Evolutionary conservation across 129 eudicot species (phyloP).

Genomic region (Sambucus nigra): DNA sequence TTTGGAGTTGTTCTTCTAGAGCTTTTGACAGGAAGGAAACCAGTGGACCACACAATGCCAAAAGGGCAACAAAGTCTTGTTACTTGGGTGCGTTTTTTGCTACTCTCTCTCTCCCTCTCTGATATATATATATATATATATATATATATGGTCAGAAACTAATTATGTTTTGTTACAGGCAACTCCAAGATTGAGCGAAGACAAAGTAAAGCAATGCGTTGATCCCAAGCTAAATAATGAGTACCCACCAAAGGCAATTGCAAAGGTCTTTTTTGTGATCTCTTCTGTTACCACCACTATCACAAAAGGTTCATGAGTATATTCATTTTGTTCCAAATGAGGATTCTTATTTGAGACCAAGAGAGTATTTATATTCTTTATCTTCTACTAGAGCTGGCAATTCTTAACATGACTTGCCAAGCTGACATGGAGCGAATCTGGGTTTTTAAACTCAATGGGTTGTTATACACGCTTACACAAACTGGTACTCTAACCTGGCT

Average conservation of each 20-base stretch:
- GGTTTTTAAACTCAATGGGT: too few relatives aligned
- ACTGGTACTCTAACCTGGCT: too few relatives aligned
- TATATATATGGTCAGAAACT: background rate
- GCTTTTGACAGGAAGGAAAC: conserved; percentile 79
- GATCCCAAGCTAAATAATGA: conserved; percentile 87
- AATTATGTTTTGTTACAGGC: conserved; percentile 42
- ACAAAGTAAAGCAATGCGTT: conserved; percentile 93
- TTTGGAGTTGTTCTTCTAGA: conserved; percentile 76
- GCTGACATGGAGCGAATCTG: too few relatives aligned
- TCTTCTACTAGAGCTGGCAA: too few relatives aligned
- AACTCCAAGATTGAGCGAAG: conserved; percentile 95
- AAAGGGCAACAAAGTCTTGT: conserved; percentile 92
- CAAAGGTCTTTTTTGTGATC: conserved; percentile 48
- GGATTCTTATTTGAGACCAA: too few relatives aligned
- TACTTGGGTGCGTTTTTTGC: conserved; percentile 51
- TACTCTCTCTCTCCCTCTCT: background rate
- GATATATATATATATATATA: background rate
- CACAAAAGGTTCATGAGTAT: background rate
- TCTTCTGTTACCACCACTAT: background rate
- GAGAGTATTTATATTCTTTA: too few relatives aligned
- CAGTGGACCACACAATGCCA: conserved; percentile 91
- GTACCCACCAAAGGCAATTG: conserved; percentile 88
- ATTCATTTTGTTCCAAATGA: too few relatives aligned
- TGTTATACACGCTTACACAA: too few relatives aligned
- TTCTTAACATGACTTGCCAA: too few relatives aligned